A percentile compares a stretch with the other conserved stretches of the same genome.
Evolutionary conservation across 306 rosid genomes (phyloP).

Genomic region (Styphnolobium japonicum): DNA sequence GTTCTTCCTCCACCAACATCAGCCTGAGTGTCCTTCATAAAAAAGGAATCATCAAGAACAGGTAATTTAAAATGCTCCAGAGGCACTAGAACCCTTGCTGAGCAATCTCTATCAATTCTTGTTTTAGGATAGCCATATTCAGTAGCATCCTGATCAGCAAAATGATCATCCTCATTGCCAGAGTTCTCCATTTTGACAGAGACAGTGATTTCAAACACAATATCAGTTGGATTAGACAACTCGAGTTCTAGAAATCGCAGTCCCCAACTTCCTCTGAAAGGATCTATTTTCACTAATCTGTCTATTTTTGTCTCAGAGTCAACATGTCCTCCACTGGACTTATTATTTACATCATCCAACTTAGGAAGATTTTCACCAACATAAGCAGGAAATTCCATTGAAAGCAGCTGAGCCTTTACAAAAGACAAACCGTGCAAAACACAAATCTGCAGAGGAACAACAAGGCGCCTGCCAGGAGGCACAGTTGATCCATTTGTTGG

Average conservation of each 20-base stretch:
- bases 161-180: slow-evolving; percentile 42
- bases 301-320: slow-evolving; percentile 57
- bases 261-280: slow-evolving; percentile 95
- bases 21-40: slow-evolving; percentile 56
- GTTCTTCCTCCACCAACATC: slow-evolving; percentile 52
- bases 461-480: slow-evolving; percentile 90
- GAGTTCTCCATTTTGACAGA: slow-evolving; percentile 76
- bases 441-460: slow-evolving; percentile 88
- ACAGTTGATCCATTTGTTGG: slow-evolving; percentile 43
- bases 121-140: slow-evolving; percentile 86
- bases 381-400: slow-evolving; percentile 97
- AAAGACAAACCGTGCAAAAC: slow-evolving; percentile 90
- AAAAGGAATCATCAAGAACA: slow-evolving; percentile 86
- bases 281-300: slow-evolving; percentile 86
- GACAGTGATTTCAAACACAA: slow-evolving; percentile 78
- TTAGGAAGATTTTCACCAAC: slow-evolving; percentile 77
- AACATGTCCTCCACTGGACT: slow-evolving; percentile 40
- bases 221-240: slow-evolving; percentile 84
- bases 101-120: slow-evolving; percentile 85
- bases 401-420: slow-evolving; percentile 90
- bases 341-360: slow-evolving; percentile 37
- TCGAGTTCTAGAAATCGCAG: slow-evolving; percentile 93
- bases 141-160: slow-evolving; percentile 49
- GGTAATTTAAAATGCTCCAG: slow-evolving; percentile 90
- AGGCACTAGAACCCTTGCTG: slow-evolving; percentile 92